Evolutionary conservation across 2,329 filamentous ascomycete genomes (phyloP), one percentile per base, ranked within the genome.

Genomic region (Colletotrichum siamense): DNA sequence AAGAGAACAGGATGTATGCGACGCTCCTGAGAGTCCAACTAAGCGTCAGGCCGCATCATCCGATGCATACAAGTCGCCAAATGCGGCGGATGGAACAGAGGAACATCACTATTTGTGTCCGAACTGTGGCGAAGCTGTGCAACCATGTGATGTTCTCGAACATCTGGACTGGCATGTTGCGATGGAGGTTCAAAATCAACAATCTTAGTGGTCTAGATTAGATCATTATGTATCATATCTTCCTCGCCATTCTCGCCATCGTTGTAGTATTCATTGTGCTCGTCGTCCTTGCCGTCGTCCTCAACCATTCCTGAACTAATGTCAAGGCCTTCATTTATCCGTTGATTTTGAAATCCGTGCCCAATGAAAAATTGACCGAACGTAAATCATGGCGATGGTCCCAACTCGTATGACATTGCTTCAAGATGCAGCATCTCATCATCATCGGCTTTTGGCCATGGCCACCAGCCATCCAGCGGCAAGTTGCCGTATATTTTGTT

Each of bases 381-480:
- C 0, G 16, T n/a, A 1, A 10, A 5, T 44, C 8, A 44, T 44
- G 36, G 5, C 16, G 8, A 44, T 3, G 16, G 8, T n/a, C 2
- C 36, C 16, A 10, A 44, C 1, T 44, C 16, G 16, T n/a, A 44
- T 18, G 0, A 6, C 16, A n/a, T 10, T 10, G 36, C 16, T 18
- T 3, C 8, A 44, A 18, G 5, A 0, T 1, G 16, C 32, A 22
- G 8, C 16, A 3, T 36, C 2, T 15, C n/a, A 55, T 66, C 13
- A 6, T 5, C 22, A 1, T 13, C 16, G 7, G 3, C 8, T 6
- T 72, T 76, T 2, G 77, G 71, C 71, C 75, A 78, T 1, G 77
- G 75, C 77, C 75, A 78, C 75, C 77, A 78, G 12, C 77, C 75
- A 6, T 39, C 15, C 18, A 78, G 49, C 8, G 75, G 75, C 44